Base-by-base conservation (phyloP, 805 yeast genomes). In the Metschnikowia proteae region DNA sequence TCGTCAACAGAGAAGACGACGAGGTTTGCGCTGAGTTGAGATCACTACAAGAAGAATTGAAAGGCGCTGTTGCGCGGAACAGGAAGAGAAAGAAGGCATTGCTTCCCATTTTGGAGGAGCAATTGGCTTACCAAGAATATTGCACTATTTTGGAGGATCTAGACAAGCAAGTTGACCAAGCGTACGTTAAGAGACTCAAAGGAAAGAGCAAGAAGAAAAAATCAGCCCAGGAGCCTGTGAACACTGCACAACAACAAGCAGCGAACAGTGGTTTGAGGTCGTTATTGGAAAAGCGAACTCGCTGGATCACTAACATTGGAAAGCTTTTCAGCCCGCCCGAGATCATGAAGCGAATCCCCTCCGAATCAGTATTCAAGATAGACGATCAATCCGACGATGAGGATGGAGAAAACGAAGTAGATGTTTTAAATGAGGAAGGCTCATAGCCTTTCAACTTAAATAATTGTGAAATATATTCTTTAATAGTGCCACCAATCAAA, bases 91-190 rank as follows among this genome's bases (percentile, higher is more conserved):
- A 88, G 65, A 75, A 79, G 50, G 69, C 73, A 36, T 61, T 94
- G 33, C 68, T 83, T 26, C 95, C 96, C 0, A 59, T 84, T 0
- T 77, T 94, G 11, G 92, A 90, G 57, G 94, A 87, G 55, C 96
- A 88, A 58, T 75, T 94, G 59, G 96, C 97, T 27, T 94, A 91
- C 82, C 97, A 92, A 64, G 99, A 94, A 65, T 94, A 88, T 65
- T 75, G 84, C 50, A 86, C 92, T 9, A 91, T 94, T 46, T 67
- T 90, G 50, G 98, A 94, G 49, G 98, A 94, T 62, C 74, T 94
- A 56, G 97, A 94, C 65, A 94, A 92, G 64, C 99, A 94, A 67
- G 91, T 94, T 33, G 99, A 94, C 63, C 97, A 88, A 65, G 91
- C 96, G 22, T 94, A 91, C 63, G 70, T 86, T 54, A 86, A 90